Base-by-base conservation (phyloP, 2,329 filamentous ascomycete species). In the Exophiala sideris region DNA sequence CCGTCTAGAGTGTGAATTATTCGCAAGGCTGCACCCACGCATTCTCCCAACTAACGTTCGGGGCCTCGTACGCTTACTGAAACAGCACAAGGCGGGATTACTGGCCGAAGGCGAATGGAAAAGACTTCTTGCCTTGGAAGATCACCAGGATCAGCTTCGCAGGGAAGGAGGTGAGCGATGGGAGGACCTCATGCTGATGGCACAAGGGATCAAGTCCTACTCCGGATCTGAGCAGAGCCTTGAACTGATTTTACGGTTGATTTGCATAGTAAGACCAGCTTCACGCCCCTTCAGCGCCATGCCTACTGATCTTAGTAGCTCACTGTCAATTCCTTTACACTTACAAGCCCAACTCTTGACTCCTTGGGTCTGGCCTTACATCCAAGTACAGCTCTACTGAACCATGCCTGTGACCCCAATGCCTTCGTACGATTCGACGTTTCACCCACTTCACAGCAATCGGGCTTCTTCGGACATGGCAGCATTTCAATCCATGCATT, bases 361-460 rank as follows among this genome's bases (percentile, higher is more conserved):
- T 77, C 79, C 1, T 68, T 86, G 18, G 84, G 84, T 1, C 69
- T 84, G n/a, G 78, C 77, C 34, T 64, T 85, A 12, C 79, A 85
- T 56, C 79, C 81, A 0, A 70, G 75, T 14, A 71, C 79, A 2
- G 73, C 79, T 24, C 68, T 77, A 12, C 72, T 82, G 40, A 86
- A 86, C 57, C 84, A 87, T 64, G 84, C 80, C 40, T 86, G 84
- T 64, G 73, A 78, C 20, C 80, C 81, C 3, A 86, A 86, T 59
- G 76, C 79, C 2, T 75, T 76, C 29, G 73, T 83, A 14, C 73
- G 79, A 10, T 83, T 84, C 68, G 79, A 84, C 53, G 76, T 79
- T 3, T 35, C 45, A 1, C 16, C 16, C 69, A 76, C 2, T 65
- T 70, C 32, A 18, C 20, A 21, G n/a, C 10, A 16, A 21, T 44